These are phyloP conservation scores for Hura crepitans DNA, from an alignment of 441 rosid species.

Conservation along the genomic window DNA sequence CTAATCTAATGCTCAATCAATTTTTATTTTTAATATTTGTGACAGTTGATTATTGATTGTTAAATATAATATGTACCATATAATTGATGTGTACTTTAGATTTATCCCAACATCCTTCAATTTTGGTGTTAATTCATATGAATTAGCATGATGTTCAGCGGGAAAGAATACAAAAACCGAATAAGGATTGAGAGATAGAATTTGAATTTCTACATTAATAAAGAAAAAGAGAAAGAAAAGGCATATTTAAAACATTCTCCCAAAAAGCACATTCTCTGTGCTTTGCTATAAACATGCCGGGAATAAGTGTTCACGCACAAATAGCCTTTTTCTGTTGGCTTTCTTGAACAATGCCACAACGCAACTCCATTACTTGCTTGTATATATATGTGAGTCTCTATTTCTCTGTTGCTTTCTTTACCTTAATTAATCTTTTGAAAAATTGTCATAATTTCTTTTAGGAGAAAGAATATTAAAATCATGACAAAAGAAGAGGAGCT, in stretches of 20 bases:
- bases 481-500: conserved; percentile 36
- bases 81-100: too few species aligned
- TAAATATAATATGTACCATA: too few species aligned
- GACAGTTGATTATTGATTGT: too few species aligned
- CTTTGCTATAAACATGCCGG: conserved; percentile 27
- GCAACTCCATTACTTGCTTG: conserved; percentile 4
- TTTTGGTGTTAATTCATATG: too few species aligned
- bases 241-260: background rate
- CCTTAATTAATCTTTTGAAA: background rate
- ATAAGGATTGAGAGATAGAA: too few species aligned
- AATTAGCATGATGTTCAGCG: too few species aligned
- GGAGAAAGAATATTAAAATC: background rate
- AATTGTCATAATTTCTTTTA: background rate
- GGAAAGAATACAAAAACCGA: too few species aligned
- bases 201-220: too few species aligned
- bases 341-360: conserved; percentile 6
- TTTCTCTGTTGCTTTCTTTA: too few species aligned
- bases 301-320: conserved; percentile 24
- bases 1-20: too few species aligned
- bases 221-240: background rate
- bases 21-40: too few species aligned
- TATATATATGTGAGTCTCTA: background rate
- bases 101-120: too few species aligned
- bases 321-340: conserved; percentile 16
- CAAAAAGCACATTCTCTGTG: conserved; percentile 9